These are phyloP conservation scores for Leccinum cinnamomeum DNA, from an alignment of 1,284 basidiomycete species.

Conservation along the genomic window DNA sequence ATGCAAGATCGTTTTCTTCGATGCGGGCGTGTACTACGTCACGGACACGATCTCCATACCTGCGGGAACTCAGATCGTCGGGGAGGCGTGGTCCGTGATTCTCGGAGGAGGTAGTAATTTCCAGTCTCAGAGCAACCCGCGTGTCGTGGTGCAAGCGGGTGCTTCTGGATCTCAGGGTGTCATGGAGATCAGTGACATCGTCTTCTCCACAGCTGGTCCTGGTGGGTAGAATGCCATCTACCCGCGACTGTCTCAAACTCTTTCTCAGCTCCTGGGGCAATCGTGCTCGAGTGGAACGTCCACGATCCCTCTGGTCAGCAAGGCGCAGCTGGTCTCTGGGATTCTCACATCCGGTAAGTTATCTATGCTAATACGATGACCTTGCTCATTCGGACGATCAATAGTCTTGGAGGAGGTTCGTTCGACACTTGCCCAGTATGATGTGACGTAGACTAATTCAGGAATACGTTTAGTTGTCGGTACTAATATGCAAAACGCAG, in stretches of 20 bases:
- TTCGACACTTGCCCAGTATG: not conserved
- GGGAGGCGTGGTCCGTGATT: slow-evolving; percentile 57
- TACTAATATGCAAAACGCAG: not conserved
- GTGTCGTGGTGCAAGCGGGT: slow-evolving; percentile 45
- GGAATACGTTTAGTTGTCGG: not conserved
- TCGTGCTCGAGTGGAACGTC: slow-evolving; percentile 61
- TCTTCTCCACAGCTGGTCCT: slow-evolving; percentile 47
- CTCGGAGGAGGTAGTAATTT: slow-evolving; percentile 50
- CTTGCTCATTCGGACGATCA: not conserved
- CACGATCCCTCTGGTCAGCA: slow-evolving; percentile 47
- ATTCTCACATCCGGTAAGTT: slow-evolving; percentile 42
- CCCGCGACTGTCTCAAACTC: not conserved
- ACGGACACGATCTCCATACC: slow-evolving; percentile 55
- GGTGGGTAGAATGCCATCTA: slow-evolving; percentile 26
- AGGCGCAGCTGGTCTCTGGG: slow-evolving; percentile 59
- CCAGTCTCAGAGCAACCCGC: slow-evolving; percentile 42
- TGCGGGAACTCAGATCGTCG: slow-evolving; percentile 50
- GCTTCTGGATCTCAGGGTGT: slow-evolving; percentile 39
- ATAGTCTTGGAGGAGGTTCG: slow-evolving; percentile 1
- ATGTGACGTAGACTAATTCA: not conserved
- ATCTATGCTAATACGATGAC: not conserved
- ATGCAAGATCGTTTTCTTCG: slow-evolving; percentile 58
- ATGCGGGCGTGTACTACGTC: slow-evolving; percentile 52
- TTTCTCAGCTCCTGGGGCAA: slow-evolving; percentile 48
- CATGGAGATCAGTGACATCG: slow-evolving; percentile 49